A percentile compares a stretch with the other conserved stretches of the same genome.
Evolutionary conservation across 768 basidiomycete genomes (phyloP).

Genomic region (Chlorophyllum brunneum): DNA sequence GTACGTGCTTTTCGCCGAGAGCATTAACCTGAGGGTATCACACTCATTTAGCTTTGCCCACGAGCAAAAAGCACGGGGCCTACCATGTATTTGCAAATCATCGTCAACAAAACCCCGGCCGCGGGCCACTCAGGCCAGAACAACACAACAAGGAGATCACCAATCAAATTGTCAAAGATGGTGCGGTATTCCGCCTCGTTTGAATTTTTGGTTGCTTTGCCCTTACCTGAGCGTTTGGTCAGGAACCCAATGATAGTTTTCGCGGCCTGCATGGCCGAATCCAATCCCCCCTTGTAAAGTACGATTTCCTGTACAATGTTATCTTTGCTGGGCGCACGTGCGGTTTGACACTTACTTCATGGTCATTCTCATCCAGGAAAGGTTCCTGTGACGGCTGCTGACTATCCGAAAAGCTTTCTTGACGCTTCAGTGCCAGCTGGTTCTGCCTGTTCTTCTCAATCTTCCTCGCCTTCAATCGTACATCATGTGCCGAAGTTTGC

Average conservation of each 20-base stretch:
- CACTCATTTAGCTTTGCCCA: background rate
- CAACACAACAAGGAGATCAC: conserved; percentile 81
- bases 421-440: conserved; percentile 54
- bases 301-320: conserved; percentile 52
- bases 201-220: conserved; percentile 83
- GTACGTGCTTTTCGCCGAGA: conserved; percentile 77
- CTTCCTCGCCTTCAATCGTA: conserved; percentile 63
- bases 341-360: conserved; percentile 40
- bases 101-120: conserved; percentile 73
- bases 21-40: conserved; percentile 57
- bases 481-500: conserved; percentile 89
- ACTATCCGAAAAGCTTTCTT: conserved; percentile 57
- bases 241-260: conserved; percentile 79
- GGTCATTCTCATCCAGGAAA: conserved; percentile 65
- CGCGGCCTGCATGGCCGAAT: conserved; percentile 81
- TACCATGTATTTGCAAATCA: conserved; percentile 86
- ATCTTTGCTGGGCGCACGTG: background rate
- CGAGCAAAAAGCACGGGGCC: conserved; percentile 14
- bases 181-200: conserved; percentile 93
- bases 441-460: conserved; percentile 63
- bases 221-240: conserved; percentile 72
- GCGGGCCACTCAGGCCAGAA: conserved; percentile 99
- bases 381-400: conserved; percentile 33
- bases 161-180: conserved; percentile 88
- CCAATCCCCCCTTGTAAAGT: conserved; percentile 67